phyloP scores from a whole-genome alignment of 176 grass and related monocot species.

The Panicum miliaceum region DNA sequence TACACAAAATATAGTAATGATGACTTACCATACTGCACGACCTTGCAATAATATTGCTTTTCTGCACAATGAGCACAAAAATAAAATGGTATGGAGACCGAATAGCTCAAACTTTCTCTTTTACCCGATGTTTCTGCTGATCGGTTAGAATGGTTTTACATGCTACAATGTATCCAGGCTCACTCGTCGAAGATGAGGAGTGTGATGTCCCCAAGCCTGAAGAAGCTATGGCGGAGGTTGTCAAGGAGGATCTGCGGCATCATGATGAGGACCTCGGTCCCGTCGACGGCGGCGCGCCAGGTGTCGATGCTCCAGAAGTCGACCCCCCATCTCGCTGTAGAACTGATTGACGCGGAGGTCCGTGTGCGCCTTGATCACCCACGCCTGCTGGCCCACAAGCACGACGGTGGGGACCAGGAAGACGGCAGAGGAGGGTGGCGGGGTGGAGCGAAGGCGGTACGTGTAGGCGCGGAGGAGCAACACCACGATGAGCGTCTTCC shows the following conservation, averaged over 20 bases:
- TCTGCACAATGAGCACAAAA: no score
- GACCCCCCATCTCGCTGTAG: constrained; percentile 73
- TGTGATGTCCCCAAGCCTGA: constrained; percentile 60
- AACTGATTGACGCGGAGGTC: constrained; percentile 68
- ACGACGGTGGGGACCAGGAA: constrained; percentile 85
- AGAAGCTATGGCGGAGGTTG: constrained; percentile 67
- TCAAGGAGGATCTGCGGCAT: constrained; percentile 84
- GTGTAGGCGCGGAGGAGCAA: constrained; percentile 68
- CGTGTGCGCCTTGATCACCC: constrained; percentile 60
- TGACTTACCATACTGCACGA: no score
- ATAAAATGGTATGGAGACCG: no score
- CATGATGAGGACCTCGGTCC: constrained; percentile 81
- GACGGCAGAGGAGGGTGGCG: constrained; percentile 47
- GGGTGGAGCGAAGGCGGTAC: constrained; percentile 53
- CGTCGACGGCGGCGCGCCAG: constrained; percentile 43
- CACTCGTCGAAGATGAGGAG: constrained; percentile 92
- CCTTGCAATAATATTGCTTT: no score
- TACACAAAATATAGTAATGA: no score
- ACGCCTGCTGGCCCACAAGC: constrained; percentile 80
- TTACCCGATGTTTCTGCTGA: no score
- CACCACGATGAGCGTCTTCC: constrained; percentile 90
- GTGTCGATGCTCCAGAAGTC: constrained; percentile 55
- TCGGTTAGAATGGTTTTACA: no score
- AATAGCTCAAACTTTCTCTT: no score
- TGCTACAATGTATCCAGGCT: no score